phyloP scores from a whole-genome alignment of 306 rosid species.

The Potentilla sterilis region DNA sequence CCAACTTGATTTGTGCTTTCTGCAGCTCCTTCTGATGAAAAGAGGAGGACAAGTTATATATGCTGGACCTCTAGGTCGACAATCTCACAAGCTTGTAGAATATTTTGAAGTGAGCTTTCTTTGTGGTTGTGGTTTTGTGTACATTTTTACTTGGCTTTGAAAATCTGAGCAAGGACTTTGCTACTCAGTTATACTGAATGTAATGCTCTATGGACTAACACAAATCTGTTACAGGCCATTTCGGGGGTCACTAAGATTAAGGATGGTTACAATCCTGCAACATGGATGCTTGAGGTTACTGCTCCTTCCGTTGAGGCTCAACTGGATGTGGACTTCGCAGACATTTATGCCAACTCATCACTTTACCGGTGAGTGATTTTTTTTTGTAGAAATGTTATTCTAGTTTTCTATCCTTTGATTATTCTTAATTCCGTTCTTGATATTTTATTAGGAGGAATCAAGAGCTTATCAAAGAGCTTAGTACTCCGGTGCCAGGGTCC shows the following conservation, averaged over 20 bases:
- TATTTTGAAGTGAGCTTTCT: slow-evolving; percentile 37
- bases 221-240: slow-evolving; percentile 24
- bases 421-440: background rate
- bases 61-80: slow-evolving; percentile 43
- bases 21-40: slow-evolving; percentile 41
- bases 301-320: slow-evolving; percentile 39
- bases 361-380: slow-evolving; percentile 32
- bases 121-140: background rate
- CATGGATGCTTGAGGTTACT: slow-evolving; percentile 55
- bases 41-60: slow-evolving; percentile 47
- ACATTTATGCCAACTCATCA: slow-evolving; percentile 33
- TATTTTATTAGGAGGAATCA: slow-evolving; percentile 39
- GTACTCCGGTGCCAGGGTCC: slow-evolving; percentile 38
- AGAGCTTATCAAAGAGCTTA: slow-evolving; percentile 35
- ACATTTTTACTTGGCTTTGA: background rate
- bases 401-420: background rate
- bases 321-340: slow-evolving; percentile 38
- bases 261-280: slow-evolving; percentile 53
- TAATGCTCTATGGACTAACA: background rate
- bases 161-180: background rate
- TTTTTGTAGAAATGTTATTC: background rate
- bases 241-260: slow-evolving; percentile 42
- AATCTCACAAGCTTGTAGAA: slow-evolving; percentile 38
- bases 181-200: background rate
- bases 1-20: background rate